phyloP scores from a whole-genome alignment of 2,329 filamentous ascomycete species.

The Lasiodiplodia sp. region DNA sequence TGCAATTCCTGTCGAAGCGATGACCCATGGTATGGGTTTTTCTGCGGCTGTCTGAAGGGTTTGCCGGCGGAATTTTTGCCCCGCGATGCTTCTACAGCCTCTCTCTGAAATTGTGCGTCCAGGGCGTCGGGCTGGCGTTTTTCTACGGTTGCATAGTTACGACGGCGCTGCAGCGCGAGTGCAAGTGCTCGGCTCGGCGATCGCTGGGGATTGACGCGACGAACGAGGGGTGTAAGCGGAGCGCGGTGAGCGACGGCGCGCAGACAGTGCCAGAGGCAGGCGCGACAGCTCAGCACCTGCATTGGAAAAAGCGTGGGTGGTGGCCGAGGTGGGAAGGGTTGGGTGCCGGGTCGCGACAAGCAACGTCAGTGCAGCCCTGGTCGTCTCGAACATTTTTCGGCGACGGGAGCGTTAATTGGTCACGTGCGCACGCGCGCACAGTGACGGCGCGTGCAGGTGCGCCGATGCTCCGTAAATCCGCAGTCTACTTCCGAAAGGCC shows the following conservation, averaged over 20 bases:
- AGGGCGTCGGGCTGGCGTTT: neutral
- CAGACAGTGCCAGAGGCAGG: conserved; percentile 53
- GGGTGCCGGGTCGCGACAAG: neutral
- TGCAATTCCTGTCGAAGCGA: neutral
- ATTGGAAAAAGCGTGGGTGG: conserved; percentile 38
- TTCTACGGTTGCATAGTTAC: conserved; percentile 13
- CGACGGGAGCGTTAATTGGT: neutral
- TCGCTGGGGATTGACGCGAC: conserved; percentile 16
- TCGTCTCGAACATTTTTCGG: conserved; percentile 5
- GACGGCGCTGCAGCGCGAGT: conserved; percentile 23
- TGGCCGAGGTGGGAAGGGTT: neutral
- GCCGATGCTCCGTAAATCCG: conserved; percentile 21
- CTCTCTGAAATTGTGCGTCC: neutral
- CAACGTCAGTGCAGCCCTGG: neutral
- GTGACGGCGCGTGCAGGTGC: neutral
- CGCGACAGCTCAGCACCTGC: conserved; percentile 48
- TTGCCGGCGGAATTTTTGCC: neutral
- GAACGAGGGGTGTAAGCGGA: conserved; percentile 29
- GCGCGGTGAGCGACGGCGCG: conserved; percentile 48
- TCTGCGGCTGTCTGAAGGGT: neutral
- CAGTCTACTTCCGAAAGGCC: conserved; percentile 8
- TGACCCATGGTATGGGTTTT: neutral
- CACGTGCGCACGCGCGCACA: conserved; percentile 18
- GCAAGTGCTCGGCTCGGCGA: conserved; percentile 13
- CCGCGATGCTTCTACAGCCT: neutral